Conservation (phyloP, 306 rosid species). For the Morella rubra region DNA sequence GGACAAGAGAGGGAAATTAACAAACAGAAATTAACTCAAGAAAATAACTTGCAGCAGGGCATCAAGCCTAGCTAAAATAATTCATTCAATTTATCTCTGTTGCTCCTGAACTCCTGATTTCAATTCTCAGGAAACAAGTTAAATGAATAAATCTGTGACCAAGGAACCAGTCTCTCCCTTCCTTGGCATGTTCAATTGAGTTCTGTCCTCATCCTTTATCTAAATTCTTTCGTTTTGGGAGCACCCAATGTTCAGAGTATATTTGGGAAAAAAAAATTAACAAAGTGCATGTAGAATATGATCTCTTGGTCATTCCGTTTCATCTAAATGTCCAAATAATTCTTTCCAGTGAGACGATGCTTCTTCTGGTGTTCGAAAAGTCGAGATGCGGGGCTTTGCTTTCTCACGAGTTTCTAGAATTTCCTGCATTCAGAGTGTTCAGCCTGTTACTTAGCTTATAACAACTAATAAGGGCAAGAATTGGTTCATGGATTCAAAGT, state of each 20-base stretch:
- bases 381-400: slow-evolving; percentile 69
- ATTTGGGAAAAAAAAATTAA: neutral
- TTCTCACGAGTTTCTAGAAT: slow-evolving; percentile 67
- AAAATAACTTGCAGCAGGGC: too few species aligned
- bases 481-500: too few species aligned
- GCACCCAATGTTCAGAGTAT: neutral
- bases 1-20: too few species aligned
- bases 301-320: slow-evolving; percentile 33
- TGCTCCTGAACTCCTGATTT: too few species aligned
- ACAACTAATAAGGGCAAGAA: too few species aligned
- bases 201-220: neutral
- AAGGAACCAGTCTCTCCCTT: too few species aligned
- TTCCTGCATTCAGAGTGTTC: slow-evolving; percentile 54
- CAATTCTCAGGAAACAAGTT: too few species aligned
- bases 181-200: too few species aligned
- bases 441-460: slow-evolving; percentile 8
- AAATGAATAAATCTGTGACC: too few species aligned
- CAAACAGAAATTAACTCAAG: too few species aligned
- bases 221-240: neutral
- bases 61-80: too few species aligned
- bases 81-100: too few species aligned
- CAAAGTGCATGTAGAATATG: neutral
- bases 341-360: slow-evolving; percentile 59
- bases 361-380: slow-evolving; percentile 68
- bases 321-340: slow-evolving; percentile 61